These are phyloP conservation scores for Babesia bovis DNA, from an alignment of 169 alveolate species.

Conservation along the genomic window DNA sequence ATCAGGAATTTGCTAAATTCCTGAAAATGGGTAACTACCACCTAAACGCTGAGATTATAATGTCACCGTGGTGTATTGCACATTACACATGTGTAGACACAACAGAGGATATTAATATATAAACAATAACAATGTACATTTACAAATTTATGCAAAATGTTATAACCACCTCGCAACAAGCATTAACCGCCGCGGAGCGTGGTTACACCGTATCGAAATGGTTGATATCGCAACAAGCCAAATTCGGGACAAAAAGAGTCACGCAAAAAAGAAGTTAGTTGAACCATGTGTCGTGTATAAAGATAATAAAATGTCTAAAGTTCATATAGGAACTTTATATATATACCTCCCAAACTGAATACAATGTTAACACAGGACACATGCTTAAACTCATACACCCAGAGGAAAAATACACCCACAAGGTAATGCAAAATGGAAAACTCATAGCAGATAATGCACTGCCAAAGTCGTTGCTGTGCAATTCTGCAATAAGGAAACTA, in stretches of 20 bases:
- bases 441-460: constrained; percentile 52
- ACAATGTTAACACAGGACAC: constrained; percentile 19
- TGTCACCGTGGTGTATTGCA: too few relatives aligned
- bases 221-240: not conserved
- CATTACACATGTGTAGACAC: too few relatives aligned
- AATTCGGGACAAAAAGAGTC: constrained; percentile 65
- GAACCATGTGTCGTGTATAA: not conserved
- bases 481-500: constrained; percentile 78
- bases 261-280: constrained; percentile 59
- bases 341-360: not conserved
- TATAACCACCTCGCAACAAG: too few relatives aligned
- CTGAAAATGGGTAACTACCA: constrained; percentile 4
- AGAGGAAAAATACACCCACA: constrained; percentile 49
- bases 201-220: not conserved
- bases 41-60: not conserved
- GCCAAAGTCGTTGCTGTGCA: constrained; percentile 80
- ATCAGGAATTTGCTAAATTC: constrained; percentile 62
- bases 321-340: not conserved
- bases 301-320: not conserved
- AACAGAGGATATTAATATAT: too few relatives aligned
- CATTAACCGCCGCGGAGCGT: too few relatives aligned
- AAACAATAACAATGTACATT: too few relatives aligned
- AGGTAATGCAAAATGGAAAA: constrained; percentile 37
- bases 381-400: constrained; percentile 62
- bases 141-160: too few relatives aligned